Conservation (phyloP, 2,329 filamentous ascomycete genomes). For the Colletotrichum somersetense region DNA sequence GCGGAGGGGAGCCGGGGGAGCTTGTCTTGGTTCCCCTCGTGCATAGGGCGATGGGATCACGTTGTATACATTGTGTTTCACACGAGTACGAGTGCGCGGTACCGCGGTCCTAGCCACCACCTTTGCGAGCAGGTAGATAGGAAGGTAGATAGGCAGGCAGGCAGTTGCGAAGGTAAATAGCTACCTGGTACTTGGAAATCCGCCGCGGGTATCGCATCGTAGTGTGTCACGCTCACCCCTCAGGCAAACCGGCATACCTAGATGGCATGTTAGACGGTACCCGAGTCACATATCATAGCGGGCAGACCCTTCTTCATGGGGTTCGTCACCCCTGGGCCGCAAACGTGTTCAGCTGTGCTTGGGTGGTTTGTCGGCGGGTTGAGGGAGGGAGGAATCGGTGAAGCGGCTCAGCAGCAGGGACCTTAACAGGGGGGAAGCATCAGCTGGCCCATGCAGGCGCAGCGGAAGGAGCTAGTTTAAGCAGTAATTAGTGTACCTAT, state of each 20-base stretch:
- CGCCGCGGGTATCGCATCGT: background rate
- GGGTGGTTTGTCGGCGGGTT: conserved; percentile 8
- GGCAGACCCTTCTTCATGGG: background rate
- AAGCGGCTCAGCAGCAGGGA: conserved; percentile 5
- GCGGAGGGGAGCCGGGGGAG: background rate
- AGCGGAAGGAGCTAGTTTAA: background rate
- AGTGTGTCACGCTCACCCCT: background rate
- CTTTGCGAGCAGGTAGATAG: too few relatives aligned
- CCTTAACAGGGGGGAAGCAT: background rate
- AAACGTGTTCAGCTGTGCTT: conserved; percentile 32
- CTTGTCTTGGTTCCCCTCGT: background rate
- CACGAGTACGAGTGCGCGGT: background rate
- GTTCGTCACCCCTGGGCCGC: conserved; percentile 1
- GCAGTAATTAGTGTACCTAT: too few relatives aligned
- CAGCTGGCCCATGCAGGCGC: conserved; percentile 34
- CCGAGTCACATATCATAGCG: background rate
- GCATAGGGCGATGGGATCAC: background rate
- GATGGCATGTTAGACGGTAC: background rate
- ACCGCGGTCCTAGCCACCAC: background rate
- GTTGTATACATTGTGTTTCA: background rate
- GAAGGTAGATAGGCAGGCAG: background rate
- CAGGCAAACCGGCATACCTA: background rate
- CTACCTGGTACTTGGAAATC: background rate
- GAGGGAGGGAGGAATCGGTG: conserved; percentile 17
- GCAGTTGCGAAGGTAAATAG: background rate